Conservation (phyloP, 1,139 yeast genomes). For the Citeromyces hawaiiensis region DNA sequence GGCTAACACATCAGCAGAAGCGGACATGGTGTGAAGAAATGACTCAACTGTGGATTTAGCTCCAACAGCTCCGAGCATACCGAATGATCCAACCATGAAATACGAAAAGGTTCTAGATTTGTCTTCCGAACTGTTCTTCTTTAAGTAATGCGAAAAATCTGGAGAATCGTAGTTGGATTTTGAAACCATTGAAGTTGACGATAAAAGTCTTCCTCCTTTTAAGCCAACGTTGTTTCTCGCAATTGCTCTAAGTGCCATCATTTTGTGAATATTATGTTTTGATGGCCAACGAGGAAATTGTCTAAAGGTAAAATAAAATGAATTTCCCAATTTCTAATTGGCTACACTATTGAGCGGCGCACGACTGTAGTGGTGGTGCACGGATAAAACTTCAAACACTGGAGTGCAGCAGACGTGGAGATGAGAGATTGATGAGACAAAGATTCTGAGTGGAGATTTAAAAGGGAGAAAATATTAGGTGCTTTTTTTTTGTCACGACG, state of each 20-base stretch:
- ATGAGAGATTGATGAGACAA: too few species aligned
- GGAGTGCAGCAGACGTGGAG: too few species aligned
- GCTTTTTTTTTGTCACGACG: too few species aligned
- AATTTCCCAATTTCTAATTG: constrained; percentile 1
- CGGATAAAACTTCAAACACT: too few species aligned
- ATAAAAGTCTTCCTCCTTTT: constrained; percentile 29
- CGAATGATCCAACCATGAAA: constrained; percentile 97
- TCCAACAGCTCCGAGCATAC: constrained; percentile 88
- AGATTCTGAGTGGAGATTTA: too few species aligned
- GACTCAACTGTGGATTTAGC: constrained; percentile 97
- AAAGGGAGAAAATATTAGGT: too few species aligned
- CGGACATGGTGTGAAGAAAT: constrained; percentile 87
- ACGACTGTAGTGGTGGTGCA: neutral
- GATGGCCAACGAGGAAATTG: neutral
- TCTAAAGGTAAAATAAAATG: neutral
- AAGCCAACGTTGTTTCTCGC: constrained; percentile 28
- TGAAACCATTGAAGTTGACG: constrained; percentile 34
- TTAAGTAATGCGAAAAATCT: constrained; percentile 74
- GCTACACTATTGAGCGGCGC: neutral
- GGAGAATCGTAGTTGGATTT: constrained; percentile 86
- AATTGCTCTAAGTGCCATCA: constrained; percentile 26
- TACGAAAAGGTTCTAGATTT: constrained; percentile 79
- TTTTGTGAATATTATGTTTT: neutral
- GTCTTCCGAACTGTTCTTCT: constrained; percentile 56
- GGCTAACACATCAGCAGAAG: constrained; percentile 97